phyloP scores from a whole-genome alignment of 73 alveolate species.

The Tetrahymena borealis region DNA sequence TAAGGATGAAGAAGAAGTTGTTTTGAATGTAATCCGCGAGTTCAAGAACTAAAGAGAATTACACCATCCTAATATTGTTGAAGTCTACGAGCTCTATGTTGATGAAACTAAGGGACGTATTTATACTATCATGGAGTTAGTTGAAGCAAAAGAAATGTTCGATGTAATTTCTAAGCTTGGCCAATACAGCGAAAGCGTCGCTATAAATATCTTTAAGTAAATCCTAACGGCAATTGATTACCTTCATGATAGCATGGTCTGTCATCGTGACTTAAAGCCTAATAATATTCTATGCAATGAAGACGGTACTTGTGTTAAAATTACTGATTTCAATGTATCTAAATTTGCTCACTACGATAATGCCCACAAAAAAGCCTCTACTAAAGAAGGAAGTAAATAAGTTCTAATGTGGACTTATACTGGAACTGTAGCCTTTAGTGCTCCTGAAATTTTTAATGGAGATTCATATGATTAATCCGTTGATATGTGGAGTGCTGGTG shows the following conservation, averaged over 20 bases:
- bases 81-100: conserved; percentile 24
- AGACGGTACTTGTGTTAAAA: conserved; percentile 6
- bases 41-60: conserved; percentile 10
- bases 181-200: conserved; percentile 31
- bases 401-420: conserved; percentile 41
- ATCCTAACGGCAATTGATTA: conserved; percentile 23
- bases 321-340: conserved; percentile 18
- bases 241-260: conserved; percentile 28
- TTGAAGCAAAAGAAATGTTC: conserved; percentile 41
- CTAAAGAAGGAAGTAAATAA: background rate
- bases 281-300: conserved; percentile 29
- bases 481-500: conserved; percentile 53
- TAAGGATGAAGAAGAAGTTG: conserved; percentile 34
- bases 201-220: conserved; percentile 11
- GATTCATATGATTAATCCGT: conserved; percentile 21
- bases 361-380: conserved; percentile 25
- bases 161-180: conserved; percentile 32
- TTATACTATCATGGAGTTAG: conserved; percentile 16
- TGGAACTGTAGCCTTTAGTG: conserved; percentile 35
- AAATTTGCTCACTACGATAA: conserved; percentile 1
- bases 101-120: conserved; percentile 32
- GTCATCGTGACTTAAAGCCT: conserved; percentile 35
- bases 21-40: conserved; percentile 16
- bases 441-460: conserved; percentile 37
- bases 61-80: conserved; percentile 35